Evolutionary conservation across 805 yeast genomes (phyloP), one percentile per base, ranked within the genome.

Genomic region (Cyberlindnera galapagoensis): DNA sequence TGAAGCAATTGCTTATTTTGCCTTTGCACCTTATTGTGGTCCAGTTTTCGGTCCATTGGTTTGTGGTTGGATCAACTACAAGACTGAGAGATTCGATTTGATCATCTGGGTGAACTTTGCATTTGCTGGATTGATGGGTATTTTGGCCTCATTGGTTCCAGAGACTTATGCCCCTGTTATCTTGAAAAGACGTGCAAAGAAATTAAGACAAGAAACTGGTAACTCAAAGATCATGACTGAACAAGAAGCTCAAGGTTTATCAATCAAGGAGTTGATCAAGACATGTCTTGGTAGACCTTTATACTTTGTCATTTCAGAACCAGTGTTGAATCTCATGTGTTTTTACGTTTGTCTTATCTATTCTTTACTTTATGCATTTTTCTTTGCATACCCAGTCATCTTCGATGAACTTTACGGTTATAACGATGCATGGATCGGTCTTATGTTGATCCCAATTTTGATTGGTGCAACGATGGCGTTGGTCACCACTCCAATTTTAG

Each of bases 101-200:
- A 71, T 87, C 51, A 74, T 82, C 42, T 87, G 96, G 96, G 88
- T 85, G 35, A 87, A 86, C 54, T 74, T 87, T 84, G 94, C 88
- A 4, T 84, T 87, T 60, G 83, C 92, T 3, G 96, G 95, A 42
- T 71, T 73, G 4, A 77, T 80, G 77, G 80, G 88, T 82, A 63
- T 86, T 20, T 41, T 70, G 14, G 67, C 77, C 26, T 54, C 75
- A 10, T 46, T 67, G 12, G 71, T 87, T 19, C 97, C 96, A n/a
- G 97, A 87, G 61, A 87, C 97, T 13, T 83, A 79, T 57, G 83
- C 92, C 4, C 95, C 95, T 7, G 85, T 77, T 7, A 76, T 86
- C 34, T 62, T 83, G 39, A 78, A 76, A 49, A 67, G 52, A 31
- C 73, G 79, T 54, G 94, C 95, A 15, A 59, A 57, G 36, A 67